Conservation (phyloP, 371 early-diverging fungal species). For the Pancytospora philotis region DNA sequence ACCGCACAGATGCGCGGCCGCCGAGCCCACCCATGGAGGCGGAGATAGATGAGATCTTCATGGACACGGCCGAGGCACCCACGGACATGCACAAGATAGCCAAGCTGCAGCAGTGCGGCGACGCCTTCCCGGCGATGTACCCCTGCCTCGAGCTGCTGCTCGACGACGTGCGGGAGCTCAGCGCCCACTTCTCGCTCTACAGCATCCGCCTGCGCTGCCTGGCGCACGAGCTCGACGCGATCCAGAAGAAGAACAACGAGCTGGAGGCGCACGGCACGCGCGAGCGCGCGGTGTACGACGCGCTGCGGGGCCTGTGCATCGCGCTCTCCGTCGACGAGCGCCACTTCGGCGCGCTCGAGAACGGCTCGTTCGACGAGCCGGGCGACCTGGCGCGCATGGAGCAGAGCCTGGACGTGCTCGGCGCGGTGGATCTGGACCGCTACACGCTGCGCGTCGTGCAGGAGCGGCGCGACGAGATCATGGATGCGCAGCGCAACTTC, state of each 20-base stretch:
- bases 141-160: slow-evolving; percentile 23
- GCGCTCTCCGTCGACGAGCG: slow-evolving; percentile 37
- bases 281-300: slow-evolving; percentile 31
- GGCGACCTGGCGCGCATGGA: slow-evolving; percentile 42
- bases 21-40: too few relatives aligned
- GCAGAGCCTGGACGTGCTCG: slow-evolving; percentile 22
- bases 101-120: slow-evolving; percentile 15
- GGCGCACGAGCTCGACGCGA: slow-evolving; percentile 35
- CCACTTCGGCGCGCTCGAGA: slow-evolving; percentile 37
- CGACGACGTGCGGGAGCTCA: slow-evolving; percentile 13
- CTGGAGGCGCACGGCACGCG: slow-evolving; percentile 34
- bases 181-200: slow-evolving; percentile 24
- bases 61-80: background rate
- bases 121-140: slow-evolving; percentile 5
- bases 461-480: slow-evolving; percentile 29
- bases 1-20: too few relatives aligned
- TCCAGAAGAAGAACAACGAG: slow-evolving; percentile 41
- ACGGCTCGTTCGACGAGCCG: slow-evolving; percentile 23
- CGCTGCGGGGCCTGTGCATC: slow-evolving; percentile 25
- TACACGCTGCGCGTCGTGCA: slow-evolving; percentile 40
- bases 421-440: slow-evolving; percentile 13
- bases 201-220: slow-evolving; percentile 38
- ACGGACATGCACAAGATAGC: slow-evolving; percentile 24
- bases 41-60: slow-evolving; percentile 46
- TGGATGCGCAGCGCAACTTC: slow-evolving; percentile 24